Percentiles rank a stretch among this genome's conserved stretches.
Conservation (phyloP, 805 yeast genomes). For the Ogataea paradorogensis region DNA sequence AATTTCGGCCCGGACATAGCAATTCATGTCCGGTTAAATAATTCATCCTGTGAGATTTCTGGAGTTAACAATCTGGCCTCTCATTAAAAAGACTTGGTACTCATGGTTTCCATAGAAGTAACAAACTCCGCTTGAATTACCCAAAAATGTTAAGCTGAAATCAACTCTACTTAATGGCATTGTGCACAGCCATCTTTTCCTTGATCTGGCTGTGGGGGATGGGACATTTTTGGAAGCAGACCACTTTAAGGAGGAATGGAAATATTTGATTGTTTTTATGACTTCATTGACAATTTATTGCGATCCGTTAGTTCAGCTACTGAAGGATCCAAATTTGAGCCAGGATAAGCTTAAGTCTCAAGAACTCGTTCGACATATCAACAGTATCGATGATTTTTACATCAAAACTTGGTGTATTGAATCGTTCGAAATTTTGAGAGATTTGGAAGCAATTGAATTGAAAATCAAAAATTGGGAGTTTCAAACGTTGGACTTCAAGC, state of each 20-base stretch:
- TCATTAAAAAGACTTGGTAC: no score
- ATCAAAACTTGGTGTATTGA: conserved; percentile 48
- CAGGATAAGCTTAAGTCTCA: conserved; percentile 39
- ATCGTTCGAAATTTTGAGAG: conserved; percentile 45
- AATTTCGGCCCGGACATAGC: conserved; percentile 1
- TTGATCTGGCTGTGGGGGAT: conserved; percentile 4
- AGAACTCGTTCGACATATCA: conserved; percentile 40
- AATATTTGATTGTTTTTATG: conserved; percentile 14
- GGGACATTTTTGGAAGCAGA: conserved; percentile 4
- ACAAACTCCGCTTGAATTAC: no score
- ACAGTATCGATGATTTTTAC: conserved; percentile 42
- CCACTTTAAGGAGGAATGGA: conserved; percentile 6
- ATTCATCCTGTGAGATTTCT: no score
- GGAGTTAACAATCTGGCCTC: no score
- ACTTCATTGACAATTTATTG: conserved; percentile 31
- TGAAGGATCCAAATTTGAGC: conserved; percentile 48
- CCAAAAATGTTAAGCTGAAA: no score
- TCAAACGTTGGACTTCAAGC: conserved; percentile 47
- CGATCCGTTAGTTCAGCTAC: conserved; percentile 47
- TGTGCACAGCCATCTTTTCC: conserved; percentile 4
- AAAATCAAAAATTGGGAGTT: conserved; percentile 54
- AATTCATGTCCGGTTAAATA: neutral
- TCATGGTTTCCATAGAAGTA: no score
- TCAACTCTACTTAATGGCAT: no score
- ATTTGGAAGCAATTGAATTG: conserved; percentile 47